Percentiles rank a stretch among this genome's conserved stretches.
phyloP scores from a whole-genome alignment of 495 filamentous ascomycete species.

The Xylaria acuta region DNA sequence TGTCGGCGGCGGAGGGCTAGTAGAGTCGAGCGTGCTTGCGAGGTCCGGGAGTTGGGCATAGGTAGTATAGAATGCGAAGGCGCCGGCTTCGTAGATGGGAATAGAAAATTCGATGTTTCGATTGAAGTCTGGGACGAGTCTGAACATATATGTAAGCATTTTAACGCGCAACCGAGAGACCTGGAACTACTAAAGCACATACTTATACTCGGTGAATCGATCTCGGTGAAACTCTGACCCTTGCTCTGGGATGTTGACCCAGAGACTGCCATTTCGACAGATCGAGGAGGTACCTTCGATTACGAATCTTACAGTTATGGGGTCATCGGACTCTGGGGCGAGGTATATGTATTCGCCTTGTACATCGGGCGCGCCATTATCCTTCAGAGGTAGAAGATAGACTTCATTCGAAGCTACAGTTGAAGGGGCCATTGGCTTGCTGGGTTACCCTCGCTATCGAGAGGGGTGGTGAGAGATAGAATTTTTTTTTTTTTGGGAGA shows the following conservation, averaged over 20 bases:
- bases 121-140: constrained; percentile 91
- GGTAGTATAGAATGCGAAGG: constrained; percentile 95
- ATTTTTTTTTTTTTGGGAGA: not conserved
- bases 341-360: constrained; percentile 90
- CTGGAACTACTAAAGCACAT: constrained; percentile 36
- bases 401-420: constrained; percentile 68
- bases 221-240: constrained; percentile 76
- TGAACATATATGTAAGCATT: constrained; percentile 43
- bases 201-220: constrained; percentile 87
- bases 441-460: not conserved
- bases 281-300: constrained; percentile 97
- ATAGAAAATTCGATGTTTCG: constrained; percentile 87
- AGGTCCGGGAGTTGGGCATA: constrained; percentile 87
- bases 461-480: not conserved
- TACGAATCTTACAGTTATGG: constrained; percentile 84
- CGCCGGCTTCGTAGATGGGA: constrained; percentile 80
- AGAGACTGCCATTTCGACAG: constrained; percentile 89
- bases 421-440: constrained; percentile 54
- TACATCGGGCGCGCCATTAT: constrained; percentile 90
- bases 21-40: constrained; percentile 56
- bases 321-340: constrained; percentile 70
- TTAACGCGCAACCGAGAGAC: constrained; percentile 19
- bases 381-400: constrained; percentile 87
- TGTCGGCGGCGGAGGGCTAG: constrained; percentile 50
- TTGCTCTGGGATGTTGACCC: constrained; percentile 89